Percentiles rank a stretch among this genome's conserved stretches.
These are phyloP conservation scores for Eucalyptus melliodora DNA, from an alignment of 345 rosid species.

Conservation along the genomic window DNA sequence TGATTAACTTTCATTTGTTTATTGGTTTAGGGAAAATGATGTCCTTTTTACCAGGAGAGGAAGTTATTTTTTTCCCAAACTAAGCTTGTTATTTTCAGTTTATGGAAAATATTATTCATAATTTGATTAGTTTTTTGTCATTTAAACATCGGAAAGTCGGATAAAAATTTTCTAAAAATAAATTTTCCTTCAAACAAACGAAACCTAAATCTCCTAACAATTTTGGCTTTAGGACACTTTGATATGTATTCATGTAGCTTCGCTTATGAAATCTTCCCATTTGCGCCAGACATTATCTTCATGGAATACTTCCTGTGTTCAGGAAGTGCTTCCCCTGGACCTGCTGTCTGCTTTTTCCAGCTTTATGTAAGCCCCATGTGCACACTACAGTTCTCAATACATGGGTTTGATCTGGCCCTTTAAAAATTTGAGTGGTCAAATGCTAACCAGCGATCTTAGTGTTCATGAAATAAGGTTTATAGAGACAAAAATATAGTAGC, in stretches of 20 bases:
- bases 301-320: constrained; percentile 80
- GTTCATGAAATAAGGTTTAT: constrained; percentile 26
- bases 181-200: rapidly evolving
- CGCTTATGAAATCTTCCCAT: not conserved
- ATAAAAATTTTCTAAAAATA: too few relatives aligned
- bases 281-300: constrained; percentile 58
- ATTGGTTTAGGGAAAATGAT: too few relatives aligned
- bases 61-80: not conserved
- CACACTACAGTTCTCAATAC: not conserved
- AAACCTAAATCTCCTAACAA: too few relatives aligned
- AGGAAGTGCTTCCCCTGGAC: constrained; percentile 91
- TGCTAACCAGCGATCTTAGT: not conserved
- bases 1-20: too few relatives aligned
- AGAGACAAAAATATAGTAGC: constrained; percentile 70
- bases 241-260: not conserved
- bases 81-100: not conserved
- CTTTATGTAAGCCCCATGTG: constrained; percentile 43
- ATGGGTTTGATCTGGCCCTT: not conserved
- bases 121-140: too few relatives aligned
- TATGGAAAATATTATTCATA: too few relatives aligned
- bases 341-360: constrained; percentile 74
- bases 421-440: not conserved
- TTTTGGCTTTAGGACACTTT: not conserved
- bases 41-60: not conserved
- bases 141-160: not conserved